phyloP scores from a whole-genome alignment of 1,139 yeast species.

The Nadsonia starkeyi-henricii region DNA sequence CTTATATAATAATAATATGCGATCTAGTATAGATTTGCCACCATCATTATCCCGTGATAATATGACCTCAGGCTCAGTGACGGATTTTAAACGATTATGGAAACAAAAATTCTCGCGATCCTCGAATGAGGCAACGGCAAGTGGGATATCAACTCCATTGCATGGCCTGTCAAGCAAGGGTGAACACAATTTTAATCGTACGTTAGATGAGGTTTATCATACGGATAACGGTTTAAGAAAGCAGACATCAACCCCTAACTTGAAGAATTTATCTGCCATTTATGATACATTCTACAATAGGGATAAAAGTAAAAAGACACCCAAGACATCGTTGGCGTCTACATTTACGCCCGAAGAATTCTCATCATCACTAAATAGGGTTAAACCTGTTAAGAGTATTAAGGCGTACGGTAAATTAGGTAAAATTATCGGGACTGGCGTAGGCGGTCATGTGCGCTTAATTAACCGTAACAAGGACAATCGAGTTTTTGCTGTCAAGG shows the following conservation, averaged over 20 bases:
- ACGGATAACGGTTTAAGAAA: background rate
- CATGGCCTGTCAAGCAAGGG: too few species aligned
- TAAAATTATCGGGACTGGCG: conserved; percentile 87
- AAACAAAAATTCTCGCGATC: conserved; percentile 15
- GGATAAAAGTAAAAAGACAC: background rate
- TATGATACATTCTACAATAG: background rate
- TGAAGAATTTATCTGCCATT: conserved; percentile 1
- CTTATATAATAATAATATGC: too few species aligned
- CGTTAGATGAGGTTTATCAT: too few species aligned
- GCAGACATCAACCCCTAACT: conserved; percentile 6
- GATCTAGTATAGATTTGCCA: too few species aligned
- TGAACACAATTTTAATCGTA: too few species aligned
- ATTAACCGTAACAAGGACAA: conserved; percentile 70
- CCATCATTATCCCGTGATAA: too few species aligned
- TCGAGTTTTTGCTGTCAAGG: conserved; percentile 90
- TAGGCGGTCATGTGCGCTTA: conserved; percentile 91
- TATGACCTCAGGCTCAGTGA: conserved; percentile 13
- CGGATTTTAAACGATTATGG: conserved; percentile 21
- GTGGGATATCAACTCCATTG: background rate
- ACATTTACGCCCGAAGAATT: conserved; percentile 6
- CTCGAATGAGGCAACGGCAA: background rate
- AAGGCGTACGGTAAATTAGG: conserved; percentile 86
- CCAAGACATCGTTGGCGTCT: conserved; percentile 4
- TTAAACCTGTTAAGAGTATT: conserved; percentile 17
- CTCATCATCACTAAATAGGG: conserved; percentile 10